Base-by-base conservation (phyloP, 1,284 basidiomycete genomes). In the Rhodotorula glutinis region DNA sequence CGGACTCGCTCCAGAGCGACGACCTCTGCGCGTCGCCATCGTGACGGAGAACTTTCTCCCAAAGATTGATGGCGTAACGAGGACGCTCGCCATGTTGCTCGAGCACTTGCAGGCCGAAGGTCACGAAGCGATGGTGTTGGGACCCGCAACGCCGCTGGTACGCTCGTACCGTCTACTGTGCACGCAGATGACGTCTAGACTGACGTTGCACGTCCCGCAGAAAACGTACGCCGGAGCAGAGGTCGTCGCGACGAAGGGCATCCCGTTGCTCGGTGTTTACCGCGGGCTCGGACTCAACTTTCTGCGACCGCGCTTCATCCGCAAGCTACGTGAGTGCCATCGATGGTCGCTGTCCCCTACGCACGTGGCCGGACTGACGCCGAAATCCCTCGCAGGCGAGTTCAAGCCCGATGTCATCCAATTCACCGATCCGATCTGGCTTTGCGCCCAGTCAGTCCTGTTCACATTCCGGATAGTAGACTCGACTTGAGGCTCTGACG, bases 101-200 rank as follows among this genome's bases (percentile, higher is more conserved):
- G 82, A 83, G 64, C 83, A 85, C 66, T 79, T 85, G 38, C 79
- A 82, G 73, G 75, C 78, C 14, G 81, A 84, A 71, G 84, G 84
- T 3, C 83, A 85, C 74, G 79, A 82, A 66, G 83, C 82, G 44
- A 79, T 85, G 66, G 80, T 85, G 1, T 77, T 84, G 4, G 84
- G 84, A 0, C 84, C 84, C 0, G 79, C 82, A 25, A 82, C 82
- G 1, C 80, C 82, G 8, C 80, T 84, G 75, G 80, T 80, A 61
- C 69, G 79, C 72, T 46, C n/a, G n/a, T 17, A 23, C 33, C 8
- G 53, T n/a, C n/a, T n/a, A 16, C 47, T 11, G 17, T 2, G 8
- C n/a, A 16, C 52, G 56, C 40, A 44, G 40, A 30, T 30, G 8
- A 38, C 33, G 33, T 11, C 5, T 38, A 11, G 7, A 38, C 33